Percentiles rank a stretch among this genome's conserved stretches.
These are phyloP conservation scores for Acanthamoeba culbertsoni DNA, from an alignment of 208 protist genomes.

Conservation along the genomic window DNA sequence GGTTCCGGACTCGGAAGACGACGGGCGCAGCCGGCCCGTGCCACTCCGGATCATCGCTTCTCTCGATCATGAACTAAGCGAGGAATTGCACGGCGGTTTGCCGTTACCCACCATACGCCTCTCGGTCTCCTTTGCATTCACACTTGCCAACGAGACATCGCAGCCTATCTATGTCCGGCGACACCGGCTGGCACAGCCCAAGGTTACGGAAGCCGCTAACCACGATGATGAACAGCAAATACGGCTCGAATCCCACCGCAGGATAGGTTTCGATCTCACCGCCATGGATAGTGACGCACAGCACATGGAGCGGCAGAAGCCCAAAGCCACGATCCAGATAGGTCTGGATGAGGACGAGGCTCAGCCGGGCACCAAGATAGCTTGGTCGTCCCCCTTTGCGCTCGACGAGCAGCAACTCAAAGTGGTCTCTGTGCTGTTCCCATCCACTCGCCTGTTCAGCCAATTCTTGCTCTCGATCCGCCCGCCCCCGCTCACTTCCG, in stretches of 20 bases:
- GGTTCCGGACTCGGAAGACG: background rate
- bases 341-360: background rate
- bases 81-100: background rate
- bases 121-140: background rate
- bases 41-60: background rate
- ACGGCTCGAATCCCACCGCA: background rate
- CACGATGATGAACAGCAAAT: background rate
- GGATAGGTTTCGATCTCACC: background rate
- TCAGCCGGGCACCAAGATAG: background rate
- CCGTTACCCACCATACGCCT: background rate
- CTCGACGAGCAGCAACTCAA: background rate
- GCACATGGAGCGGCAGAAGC: background rate
- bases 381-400: slow-evolving; percentile 2
- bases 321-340: background rate
- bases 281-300: background rate
- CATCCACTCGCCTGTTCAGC: background rate
- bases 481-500: background rate
- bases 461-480: slow-evolving; percentile 31
- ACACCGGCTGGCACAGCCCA: background rate
- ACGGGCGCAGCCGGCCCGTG: background rate
- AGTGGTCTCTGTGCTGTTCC: slow-evolving; percentile 15
- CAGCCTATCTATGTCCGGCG: background rate
- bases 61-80: background rate
- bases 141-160: background rate
- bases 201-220: background rate